Evolutionary conservation across 139 green algal genomes (phyloP).

Genomic region (Chlorella sorokiniana): DNA sequence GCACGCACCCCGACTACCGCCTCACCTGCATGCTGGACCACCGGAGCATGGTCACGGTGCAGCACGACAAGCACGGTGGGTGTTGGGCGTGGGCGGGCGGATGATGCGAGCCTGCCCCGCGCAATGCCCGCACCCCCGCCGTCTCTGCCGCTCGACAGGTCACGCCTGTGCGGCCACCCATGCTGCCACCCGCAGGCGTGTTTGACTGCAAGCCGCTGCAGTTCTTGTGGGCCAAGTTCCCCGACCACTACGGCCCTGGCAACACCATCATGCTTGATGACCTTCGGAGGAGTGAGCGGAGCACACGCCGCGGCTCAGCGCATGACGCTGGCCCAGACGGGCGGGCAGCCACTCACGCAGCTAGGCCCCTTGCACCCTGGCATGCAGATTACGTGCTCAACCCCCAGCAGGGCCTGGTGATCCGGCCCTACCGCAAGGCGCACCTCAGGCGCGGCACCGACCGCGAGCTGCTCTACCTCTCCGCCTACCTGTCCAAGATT

Average conservation of each 20-base stretch:
- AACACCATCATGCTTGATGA: slow-evolving; percentile 92
- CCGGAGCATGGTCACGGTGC: slow-evolving; percentile 87
- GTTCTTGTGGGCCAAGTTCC: slow-evolving; percentile 80
- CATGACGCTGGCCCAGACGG: too few relatives aligned
- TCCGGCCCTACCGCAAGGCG: slow-evolving; percentile 85
- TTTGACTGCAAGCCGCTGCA: slow-evolving; percentile 97
- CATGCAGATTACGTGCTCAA: slow-evolving; percentile 96
- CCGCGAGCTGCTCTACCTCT: slow-evolving; percentile 85
- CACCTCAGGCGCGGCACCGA: slow-evolving; percentile 79
- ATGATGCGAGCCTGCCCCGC: too few relatives aligned
- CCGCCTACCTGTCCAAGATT: slow-evolving; percentile 82
- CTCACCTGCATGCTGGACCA: slow-evolving; percentile 81
- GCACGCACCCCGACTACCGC: slow-evolving; percentile 80
- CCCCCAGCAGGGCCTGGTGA: slow-evolving; percentile 86
- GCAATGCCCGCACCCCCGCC: too few relatives aligned
- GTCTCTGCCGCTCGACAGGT: too few relatives aligned
- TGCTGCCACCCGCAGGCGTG: slow-evolving; percentile 53
- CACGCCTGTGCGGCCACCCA: too few relatives aligned
- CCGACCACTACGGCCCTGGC: slow-evolving; percentile 55
- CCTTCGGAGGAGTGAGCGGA: neutral
- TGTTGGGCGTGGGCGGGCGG: too few relatives aligned
- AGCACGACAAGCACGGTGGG: slow-evolving; percentile 61
- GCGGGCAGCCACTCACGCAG: too few relatives aligned
- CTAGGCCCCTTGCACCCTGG: neutral
- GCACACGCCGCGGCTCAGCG: too few relatives aligned